Percentiles rank a stretch among this genome's conserved stretches.
Conservation (phyloP, 768 basidiomycete species). For the Termitomyces sp. region DNA sequence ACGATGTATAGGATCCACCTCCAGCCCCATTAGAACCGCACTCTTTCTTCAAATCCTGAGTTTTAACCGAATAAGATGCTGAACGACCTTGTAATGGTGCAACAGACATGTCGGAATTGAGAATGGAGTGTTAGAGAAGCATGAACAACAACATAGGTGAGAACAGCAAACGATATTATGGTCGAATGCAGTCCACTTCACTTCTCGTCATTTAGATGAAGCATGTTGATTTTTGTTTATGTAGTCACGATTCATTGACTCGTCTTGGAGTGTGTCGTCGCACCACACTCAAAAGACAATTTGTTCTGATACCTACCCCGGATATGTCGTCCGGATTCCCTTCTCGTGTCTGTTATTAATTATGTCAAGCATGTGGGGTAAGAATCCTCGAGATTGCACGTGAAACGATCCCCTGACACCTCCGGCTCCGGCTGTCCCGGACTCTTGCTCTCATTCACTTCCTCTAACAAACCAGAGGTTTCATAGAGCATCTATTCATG, state of each 20-base stretch:
- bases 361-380: conserved; percentile 7
- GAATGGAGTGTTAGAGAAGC: background rate
- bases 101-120: background rate
- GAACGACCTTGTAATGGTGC: background rate
- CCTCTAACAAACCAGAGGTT: background rate
- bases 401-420: conserved; percentile 10
- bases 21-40: background rate
- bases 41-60: background rate
- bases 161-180: background rate
- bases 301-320: conserved; percentile 1
- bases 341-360: background rate
- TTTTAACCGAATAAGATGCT: background rate
- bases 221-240: conserved; percentile 15
- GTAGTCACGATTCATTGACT: background rate
- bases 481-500: background rate
- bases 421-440: conserved; percentile 8
- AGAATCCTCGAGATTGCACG: background rate
- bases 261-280: background rate
- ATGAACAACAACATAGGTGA: background rate
- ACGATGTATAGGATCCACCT: background rate
- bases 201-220: background rate
- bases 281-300: background rate
- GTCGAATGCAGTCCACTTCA: background rate
- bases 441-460: background rate
- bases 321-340: background rate